Evolutionary conservation across 2,329 filamentous ascomycete species (phyloP).

Genomic region (Thielaviopsis populi): DNA sequence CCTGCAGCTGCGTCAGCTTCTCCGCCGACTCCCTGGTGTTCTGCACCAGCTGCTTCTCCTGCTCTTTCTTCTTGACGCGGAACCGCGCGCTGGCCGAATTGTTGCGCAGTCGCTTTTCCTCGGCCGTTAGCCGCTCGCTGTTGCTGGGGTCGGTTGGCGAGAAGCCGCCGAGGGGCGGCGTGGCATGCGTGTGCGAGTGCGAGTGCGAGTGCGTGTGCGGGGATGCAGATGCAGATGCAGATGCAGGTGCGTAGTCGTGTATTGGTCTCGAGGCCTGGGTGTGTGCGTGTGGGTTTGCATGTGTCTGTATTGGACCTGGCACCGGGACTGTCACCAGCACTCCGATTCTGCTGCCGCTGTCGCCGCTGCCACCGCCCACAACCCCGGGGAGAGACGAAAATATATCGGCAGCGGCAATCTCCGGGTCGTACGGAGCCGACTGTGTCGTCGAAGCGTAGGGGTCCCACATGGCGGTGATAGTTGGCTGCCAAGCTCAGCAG

Average conservation of each 20-base stretch:
- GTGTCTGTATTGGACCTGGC: background rate
- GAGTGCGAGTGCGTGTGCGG: too few species aligned
- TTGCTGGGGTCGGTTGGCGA: background rate
- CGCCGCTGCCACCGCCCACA: background rate
- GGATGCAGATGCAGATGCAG: too few species aligned
- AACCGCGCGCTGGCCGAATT: constrained; percentile 53
- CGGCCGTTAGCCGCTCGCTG: constrained; percentile 23
- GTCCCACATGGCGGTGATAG: constrained; percentile 16
- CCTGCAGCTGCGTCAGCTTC: constrained; percentile 42
- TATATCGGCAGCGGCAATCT: background rate
- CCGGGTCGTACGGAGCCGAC: background rate
- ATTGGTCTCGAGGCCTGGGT: background rate
- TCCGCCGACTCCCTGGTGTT: constrained; percentile 47
- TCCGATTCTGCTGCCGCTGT: background rate
- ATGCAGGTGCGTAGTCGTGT: background rate
- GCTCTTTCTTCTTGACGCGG: constrained; percentile 55
- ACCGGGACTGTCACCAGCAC: too few species aligned
- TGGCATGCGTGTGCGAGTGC: background rate
- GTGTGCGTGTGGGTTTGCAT: background rate
- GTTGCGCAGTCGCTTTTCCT: constrained; percentile 53
- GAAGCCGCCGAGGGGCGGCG: background rate
- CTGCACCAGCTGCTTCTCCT: constrained; percentile 46
- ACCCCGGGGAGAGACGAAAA: background rate
- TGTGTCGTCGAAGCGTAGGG: constrained; percentile 10
- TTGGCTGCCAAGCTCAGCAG: too few species aligned